Conservation (phyloP, 2,329 filamentous ascomycete species). For the Dendrostoma leiphaemia region DNA sequence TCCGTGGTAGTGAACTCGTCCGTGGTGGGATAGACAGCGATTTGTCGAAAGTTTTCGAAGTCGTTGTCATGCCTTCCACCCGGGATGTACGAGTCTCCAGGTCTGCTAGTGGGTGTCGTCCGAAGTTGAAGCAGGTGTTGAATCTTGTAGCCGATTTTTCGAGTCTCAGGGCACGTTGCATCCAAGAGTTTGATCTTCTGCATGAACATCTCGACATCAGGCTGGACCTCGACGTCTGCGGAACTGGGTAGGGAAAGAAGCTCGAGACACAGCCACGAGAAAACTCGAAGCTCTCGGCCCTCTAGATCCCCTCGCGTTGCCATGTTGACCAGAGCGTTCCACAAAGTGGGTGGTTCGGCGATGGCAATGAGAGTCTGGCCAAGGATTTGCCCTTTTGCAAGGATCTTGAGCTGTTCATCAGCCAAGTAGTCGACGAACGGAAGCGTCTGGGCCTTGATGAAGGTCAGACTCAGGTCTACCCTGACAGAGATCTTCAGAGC, state of each 20-base stretch:
- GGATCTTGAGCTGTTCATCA: constrained; percentile 42
- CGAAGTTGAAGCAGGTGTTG: constrained; percentile 35
- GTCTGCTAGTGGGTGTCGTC: constrained; percentile 18
- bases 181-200: constrained; percentile 27
- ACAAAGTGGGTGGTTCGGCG: constrained; percentile 52
- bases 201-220: constrained; percentile 23
- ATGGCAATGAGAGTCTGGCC: constrained; percentile 43
- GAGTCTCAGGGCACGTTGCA: constrained; percentile 26
- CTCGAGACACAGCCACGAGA: constrained; percentile 50
- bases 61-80: constrained; percentile 77
- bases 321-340: constrained; percentile 43
- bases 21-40: constrained; percentile 63
- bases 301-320: constrained; percentile 30
- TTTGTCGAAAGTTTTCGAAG: constrained; percentile 55
- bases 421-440: constrained; percentile 38
- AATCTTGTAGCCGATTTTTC: constrained; percentile 31
- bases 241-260: constrained; percentile 37
- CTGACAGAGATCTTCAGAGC: constrained; percentile 26
- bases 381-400: constrained; percentile 50
- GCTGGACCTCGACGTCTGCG: constrained; percentile 21
- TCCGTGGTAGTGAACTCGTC: constrained; percentile 59
- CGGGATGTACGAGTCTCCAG: constrained; percentile 31
- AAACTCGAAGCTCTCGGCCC: constrained; percentile 30
- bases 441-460: constrained; percentile 30
- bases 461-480: constrained; percentile 25